Percentiles rank a stretch among this genome's conserved stretches.
phyloP scores from a whole-genome alignment of 208 protist genomes.

The Trypanosomatidae sp. region DNA sequence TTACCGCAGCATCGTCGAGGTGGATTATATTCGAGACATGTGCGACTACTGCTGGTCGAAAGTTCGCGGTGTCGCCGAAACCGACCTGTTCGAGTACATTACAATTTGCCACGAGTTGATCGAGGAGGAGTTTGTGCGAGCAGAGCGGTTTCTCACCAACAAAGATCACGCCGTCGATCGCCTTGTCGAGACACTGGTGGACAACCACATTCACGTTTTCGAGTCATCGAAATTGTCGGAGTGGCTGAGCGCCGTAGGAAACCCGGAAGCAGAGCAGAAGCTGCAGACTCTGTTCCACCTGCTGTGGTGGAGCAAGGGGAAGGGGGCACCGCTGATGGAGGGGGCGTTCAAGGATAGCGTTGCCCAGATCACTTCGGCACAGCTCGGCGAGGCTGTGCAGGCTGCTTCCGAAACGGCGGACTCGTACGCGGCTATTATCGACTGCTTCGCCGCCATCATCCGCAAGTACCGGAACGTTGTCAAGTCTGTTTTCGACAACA shows the following conservation, averaged over 20 bases:
- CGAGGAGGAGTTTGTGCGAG: slow-evolving; percentile 25
- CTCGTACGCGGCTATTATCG: slow-evolving; percentile 20
- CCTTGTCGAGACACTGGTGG: slow-evolving; percentile 31
- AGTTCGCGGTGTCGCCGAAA: slow-evolving; percentile 4
- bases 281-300: slow-evolving; percentile 23
- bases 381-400: slow-evolving; percentile 9
- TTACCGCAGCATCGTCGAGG: slow-evolving; percentile 40
- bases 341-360: slow-evolving; percentile 32
- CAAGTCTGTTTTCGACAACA: slow-evolving; percentile 31
- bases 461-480: slow-evolving; percentile 23
- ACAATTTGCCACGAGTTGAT: slow-evolving; percentile 19
- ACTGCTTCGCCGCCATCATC: slow-evolving; percentile 18
- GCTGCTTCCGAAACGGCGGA: slow-evolving; percentile 9
- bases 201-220: slow-evolving; percentile 27
- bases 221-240: slow-evolving; percentile 1
- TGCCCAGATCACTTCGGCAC: slow-evolving; percentile 7
- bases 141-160: slow-evolving; percentile 29
- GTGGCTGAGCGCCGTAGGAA: slow-evolving; percentile 9
- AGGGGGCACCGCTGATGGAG: slow-evolving; percentile 26
- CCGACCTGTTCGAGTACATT: slow-evolving; percentile 20
- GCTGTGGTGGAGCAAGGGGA: slow-evolving; percentile 30
- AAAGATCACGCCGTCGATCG: slow-evolving; percentile 26
- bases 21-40: slow-evolving; percentile 35
- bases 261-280: slow-evolving; percentile 9
- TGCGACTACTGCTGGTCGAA: slow-evolving; percentile 24